These are phyloP conservation scores for Epichloe gansuensis DNA, from an alignment of 2,329 filamentous ascomycete genomes.

Conservation along the genomic window DNA sequence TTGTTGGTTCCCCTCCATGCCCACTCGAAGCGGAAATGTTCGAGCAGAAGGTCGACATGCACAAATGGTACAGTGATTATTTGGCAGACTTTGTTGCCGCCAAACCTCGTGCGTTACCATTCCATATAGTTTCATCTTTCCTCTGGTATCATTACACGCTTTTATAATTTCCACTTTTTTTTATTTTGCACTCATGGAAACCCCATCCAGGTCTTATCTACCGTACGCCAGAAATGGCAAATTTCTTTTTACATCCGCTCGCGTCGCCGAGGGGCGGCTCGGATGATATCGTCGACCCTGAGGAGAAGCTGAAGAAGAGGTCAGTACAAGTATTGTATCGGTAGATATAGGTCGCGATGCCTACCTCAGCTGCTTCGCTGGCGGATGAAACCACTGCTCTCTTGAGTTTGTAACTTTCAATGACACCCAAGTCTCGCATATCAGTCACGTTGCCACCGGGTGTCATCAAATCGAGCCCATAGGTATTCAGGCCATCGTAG, in stretches of 20 bases:
- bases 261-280: slow-evolving; percentile 62
- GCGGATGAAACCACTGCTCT: slow-evolving; percentile 93
- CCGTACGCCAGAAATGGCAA: not conserved
- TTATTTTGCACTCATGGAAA: not conserved
- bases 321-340: not conserved
- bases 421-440: slow-evolving; percentile 88
- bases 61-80: not conserved
- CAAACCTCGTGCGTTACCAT: slow-evolving; percentile 9
- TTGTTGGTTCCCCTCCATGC: too few species aligned
- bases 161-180: not conserved
- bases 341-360: slow-evolving; percentile 17
- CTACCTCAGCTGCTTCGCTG: slow-evolving; percentile 89
- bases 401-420: slow-evolving; percentile 98
- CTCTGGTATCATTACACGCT: slow-evolving; percentile 27
- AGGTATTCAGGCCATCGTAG: slow-evolving; percentile 87
- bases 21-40: too few species aligned
- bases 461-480: slow-evolving; percentile 76
- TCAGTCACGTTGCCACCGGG: slow-evolving; percentile 88
- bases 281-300: slow-evolving; percentile 95
- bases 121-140: slow-evolving; percentile 15
- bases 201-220: not conserved
- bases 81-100: slow-evolving; percentile 4
- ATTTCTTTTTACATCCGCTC: slow-evolving; percentile 23
- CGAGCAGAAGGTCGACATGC: not conserved
- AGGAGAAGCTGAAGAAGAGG: slow-evolving; percentile 53